Conservation (phyloP, 345 rosid genomes). For the Populus simonii region DNA sequence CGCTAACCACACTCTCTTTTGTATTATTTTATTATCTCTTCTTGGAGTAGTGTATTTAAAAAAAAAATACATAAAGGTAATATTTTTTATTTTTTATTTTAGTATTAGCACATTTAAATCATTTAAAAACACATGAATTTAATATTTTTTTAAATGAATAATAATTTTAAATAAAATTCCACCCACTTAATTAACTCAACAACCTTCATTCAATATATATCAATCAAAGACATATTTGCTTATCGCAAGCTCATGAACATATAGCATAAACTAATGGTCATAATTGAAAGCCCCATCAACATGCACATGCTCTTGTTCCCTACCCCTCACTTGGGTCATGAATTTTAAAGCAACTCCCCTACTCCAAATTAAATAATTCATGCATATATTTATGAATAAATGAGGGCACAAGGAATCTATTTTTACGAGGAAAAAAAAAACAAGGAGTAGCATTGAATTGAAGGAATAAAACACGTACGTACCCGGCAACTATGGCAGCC, state of each 20-base stretch:
- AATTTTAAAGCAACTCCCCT: conserved; percentile 6
- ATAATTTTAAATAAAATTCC: neutral
- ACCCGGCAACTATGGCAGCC: conserved; percentile 32
- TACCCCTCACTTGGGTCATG: conserved; percentile 10
- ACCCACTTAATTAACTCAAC: conserved; percentile 13
- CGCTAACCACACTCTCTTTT: no score
- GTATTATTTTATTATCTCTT: no score
- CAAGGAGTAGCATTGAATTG: conserved; percentile 18
- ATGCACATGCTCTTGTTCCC: conserved; percentile 72
- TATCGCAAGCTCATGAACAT: neutral
- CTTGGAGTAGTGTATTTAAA: no score
- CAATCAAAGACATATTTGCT: conserved; percentile 13
- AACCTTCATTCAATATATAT: neutral
- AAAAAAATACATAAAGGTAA: no score
- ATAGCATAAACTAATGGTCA: conserved; percentile 26
- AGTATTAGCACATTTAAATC: no score
- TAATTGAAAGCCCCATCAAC: conserved; percentile 41
- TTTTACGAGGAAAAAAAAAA: neutral
- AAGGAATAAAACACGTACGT: conserved; percentile 30
- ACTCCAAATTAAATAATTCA: neutral
- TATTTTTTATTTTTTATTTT: no score
- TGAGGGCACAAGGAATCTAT: conserved; percentile 23
- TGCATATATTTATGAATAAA: neutral
- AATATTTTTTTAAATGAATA: no score
- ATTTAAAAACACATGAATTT: no score